Base-by-base conservation (phyloP, 768 basidiomycete genomes). In the Auriscalpium vulgare region DNA sequence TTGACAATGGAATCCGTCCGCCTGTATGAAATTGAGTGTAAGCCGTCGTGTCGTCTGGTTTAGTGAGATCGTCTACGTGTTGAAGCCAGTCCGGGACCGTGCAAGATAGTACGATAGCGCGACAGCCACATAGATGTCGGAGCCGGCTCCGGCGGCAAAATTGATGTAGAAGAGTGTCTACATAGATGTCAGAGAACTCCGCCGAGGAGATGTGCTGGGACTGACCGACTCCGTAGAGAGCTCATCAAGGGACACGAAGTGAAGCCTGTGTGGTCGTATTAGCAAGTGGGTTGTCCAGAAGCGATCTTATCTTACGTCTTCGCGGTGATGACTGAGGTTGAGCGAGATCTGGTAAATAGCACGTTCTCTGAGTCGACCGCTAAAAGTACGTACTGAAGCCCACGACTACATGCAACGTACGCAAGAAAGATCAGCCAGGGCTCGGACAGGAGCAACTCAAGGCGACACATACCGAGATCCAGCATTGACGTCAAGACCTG, bases 1-100 rank as follows among this genome's bases (percentile, higher is more conserved):
- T 69, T 72, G 51, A 83, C 70, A 9, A 83, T 58, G 1, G 75
- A 72, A 53, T 84, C 77, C 17, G 81, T 82, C 56, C 82, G 82
- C 57, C 50, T 29, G 17, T 9, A 44, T 8, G 14, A 43, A 44
- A 23, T 16, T 8, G 44, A 17, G 47, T 53, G 19, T 29, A 5
- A 29, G 23, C 23, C 23, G 5, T 29, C 23, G 23, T 29, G 23
- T 29, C 5, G 23, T 29, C 23, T 29, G 3, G 5, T 29, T 29
- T 2, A 5, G 23, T 29, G 23, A 29, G 23, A 29, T 29, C 23
- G 23, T 29, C 9, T 60, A 79, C 83, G 71, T 71, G 17, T 59
- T 63, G 60, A 82, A 76, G 0, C 83, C 83, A 0, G 81, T 84
- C 59, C 75, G 73, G 0, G 78, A 78, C 51, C 56, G 65, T 46